Conservation (phyloP, 495 filamentous ascomycete species). For the Aspergillus cavernicola region DNA sequence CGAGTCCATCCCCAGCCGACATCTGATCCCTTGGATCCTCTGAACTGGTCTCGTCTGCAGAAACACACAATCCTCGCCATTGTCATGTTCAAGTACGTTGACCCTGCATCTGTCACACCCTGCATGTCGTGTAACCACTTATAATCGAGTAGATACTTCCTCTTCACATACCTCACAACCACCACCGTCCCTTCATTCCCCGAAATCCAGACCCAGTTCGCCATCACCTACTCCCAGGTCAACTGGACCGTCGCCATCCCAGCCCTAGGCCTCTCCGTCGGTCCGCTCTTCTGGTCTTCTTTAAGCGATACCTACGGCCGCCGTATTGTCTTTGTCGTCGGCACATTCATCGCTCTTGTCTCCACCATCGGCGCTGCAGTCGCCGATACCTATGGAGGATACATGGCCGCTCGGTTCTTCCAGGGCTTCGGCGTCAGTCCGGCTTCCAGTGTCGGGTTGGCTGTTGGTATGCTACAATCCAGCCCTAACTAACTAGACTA, state of each 20-base stretch:
- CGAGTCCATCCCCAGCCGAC: conserved; percentile 49
- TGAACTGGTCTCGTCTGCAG: conserved; percentile 51
- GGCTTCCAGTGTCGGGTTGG: conserved; percentile 57
- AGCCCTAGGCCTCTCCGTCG: conserved; percentile 53
- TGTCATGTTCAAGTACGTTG: conserved; percentile 54
- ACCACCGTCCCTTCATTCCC: conserved; percentile 58
- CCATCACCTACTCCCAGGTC: conserved; percentile 47
- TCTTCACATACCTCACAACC: conserved; percentile 63
- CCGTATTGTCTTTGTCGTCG: conserved; percentile 49
- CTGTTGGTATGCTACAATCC: conserved; percentile 38
- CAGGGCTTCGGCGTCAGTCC: conserved; percentile 60
- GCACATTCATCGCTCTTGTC: conserved; percentile 50
- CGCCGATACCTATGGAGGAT: conserved; percentile 42
- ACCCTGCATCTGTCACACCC: not conserved
- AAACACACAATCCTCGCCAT: conserved; percentile 52
- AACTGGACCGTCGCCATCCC: conserved; percentile 66
- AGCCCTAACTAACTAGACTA: not conserved
- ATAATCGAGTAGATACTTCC: conserved; percentile 49
- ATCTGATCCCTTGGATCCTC: conserved; percentile 52
- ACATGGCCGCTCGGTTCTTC: conserved; percentile 60
- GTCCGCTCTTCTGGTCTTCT: conserved; percentile 57
- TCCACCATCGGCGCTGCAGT: conserved; percentile 51
- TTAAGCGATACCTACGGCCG: conserved; percentile 57
- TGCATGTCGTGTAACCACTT: not conserved
- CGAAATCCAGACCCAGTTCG: conserved; percentile 47